Conservation (phyloP, 23 red algal species). For the Gracilariopsis chorda region DNA sequence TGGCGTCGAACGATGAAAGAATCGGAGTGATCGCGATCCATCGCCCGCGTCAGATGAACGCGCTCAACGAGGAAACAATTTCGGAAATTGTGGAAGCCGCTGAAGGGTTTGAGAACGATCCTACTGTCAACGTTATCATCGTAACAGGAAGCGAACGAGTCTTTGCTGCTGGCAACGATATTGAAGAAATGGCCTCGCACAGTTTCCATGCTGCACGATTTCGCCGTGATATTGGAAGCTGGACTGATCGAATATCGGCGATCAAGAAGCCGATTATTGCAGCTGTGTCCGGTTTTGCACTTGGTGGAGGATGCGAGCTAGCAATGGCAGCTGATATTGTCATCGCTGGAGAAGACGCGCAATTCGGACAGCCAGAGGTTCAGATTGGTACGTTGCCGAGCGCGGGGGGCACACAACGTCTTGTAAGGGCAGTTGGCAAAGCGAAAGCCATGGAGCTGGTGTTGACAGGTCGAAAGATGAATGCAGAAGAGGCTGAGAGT, state of each 20-base stretch:
- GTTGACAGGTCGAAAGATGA: conserved; percentile 87
- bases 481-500: conserved; percentile 86
- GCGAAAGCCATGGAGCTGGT: conserved; percentile 99
- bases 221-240: conserved; percentile 58
- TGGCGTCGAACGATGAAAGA: conserved; percentile 21
- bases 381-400: conserved; percentile 91
- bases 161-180: conserved; percentile 94
- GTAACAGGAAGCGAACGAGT: conserved; percentile 84
- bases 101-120: conserved; percentile 66
- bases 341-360: conserved; percentile 78
- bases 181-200: conserved; percentile 77
- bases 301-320: conserved; percentile 96
- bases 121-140: conserved; percentile 85
- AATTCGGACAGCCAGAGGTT: conserved; percentile 96
- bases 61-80: conserved; percentile 70
- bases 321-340: conserved; percentile 94
- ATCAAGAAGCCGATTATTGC: conserved; percentile 85
- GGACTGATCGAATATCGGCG: conserved; percentile 69
- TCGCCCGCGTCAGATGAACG: conserved; percentile 81
- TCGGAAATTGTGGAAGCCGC: conserved; percentile 79
- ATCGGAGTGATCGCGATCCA: conserved; percentile 84
- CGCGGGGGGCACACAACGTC: conserved; percentile 96
- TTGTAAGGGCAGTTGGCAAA: conserved; percentile 93
- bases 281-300: conserved; percentile 93
- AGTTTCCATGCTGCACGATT: conserved; percentile 51